These are phyloP conservation scores for Lanmaoa rubissima DNA, from an alignment of 768 basidiomycete genomes.

Conservation along the genomic window DNA sequence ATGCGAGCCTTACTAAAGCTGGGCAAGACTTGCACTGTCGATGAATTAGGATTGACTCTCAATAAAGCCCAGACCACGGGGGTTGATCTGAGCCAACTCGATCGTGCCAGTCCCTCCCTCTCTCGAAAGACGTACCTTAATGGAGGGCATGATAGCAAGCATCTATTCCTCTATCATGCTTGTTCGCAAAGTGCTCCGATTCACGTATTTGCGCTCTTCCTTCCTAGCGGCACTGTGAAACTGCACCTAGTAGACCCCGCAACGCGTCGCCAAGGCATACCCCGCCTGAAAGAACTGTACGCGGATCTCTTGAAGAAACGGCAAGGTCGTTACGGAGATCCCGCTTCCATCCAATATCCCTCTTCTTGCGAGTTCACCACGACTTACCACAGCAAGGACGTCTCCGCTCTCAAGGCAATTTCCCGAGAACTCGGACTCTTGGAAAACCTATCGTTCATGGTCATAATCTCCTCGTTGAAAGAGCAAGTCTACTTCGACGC, in stretches of 20 bases:
- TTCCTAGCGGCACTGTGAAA: constrained; percentile 65
- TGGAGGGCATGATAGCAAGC: constrained; percentile 65
- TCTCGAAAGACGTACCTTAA: constrained; percentile 72
- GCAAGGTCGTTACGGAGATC: constrained; percentile 38
- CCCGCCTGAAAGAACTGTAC: constrained; percentile 76
- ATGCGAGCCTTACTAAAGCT: constrained; percentile 79
- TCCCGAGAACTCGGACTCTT: constrained; percentile 81
- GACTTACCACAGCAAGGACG: constrained; percentile 76
- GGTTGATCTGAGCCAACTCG: constrained; percentile 81
- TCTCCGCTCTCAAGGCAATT: constrained; percentile 79
- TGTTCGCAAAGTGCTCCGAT: constrained; percentile 68
- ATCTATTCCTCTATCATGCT: constrained; percentile 88
- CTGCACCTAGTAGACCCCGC: constrained; percentile 92
- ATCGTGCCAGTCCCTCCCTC: constrained; percentile 54
- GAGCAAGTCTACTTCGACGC: constrained; percentile 81
- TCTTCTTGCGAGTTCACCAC: constrained; percentile 57
- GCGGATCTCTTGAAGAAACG: constrained; percentile 56
- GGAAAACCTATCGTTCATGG: constrained; percentile 68
- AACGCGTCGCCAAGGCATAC: constrained; percentile 77
- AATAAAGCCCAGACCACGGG: constrained; percentile 80
- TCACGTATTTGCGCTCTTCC: constrained; percentile 87
- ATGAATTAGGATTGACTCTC: constrained; percentile 66
- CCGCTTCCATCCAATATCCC: constrained; percentile 62
- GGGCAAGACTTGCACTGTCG: constrained; percentile 77
- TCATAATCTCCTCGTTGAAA: constrained; percentile 85